Conservation (phyloP, 495 filamentous ascomycete species). For the Halenospora varia region DNA sequence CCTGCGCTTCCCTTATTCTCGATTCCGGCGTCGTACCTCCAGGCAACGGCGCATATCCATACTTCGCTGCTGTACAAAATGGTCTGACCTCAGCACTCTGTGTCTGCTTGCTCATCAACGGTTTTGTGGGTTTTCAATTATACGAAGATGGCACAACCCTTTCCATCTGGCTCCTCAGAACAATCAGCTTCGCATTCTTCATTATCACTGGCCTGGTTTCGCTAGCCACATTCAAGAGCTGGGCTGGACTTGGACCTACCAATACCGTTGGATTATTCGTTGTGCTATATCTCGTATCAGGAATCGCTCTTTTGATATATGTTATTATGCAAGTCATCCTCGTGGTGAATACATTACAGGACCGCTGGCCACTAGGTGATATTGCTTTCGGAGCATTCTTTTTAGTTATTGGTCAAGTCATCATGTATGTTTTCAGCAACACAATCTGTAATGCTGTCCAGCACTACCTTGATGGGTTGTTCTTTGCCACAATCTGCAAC, state of each 20-base stretch:
- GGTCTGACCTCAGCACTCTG: constrained; percentile 88
- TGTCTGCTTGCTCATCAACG: constrained; percentile 90
- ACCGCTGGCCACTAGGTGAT: constrained; percentile 92
- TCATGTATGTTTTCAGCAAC: constrained; percentile 85
- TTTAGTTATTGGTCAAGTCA: constrained; percentile 88
- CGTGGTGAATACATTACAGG: constrained; percentile 84
- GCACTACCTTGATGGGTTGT: constrained; percentile 93
- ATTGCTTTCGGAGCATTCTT: constrained; percentile 91
- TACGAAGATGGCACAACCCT: constrained; percentile 98
- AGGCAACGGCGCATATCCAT: constrained; percentile 73
- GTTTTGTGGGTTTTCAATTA: constrained; percentile 97
- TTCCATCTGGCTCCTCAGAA: constrained; percentile 87
- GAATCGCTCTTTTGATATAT: constrained; percentile 79
- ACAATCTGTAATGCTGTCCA: constrained; percentile 79
- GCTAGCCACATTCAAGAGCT: constrained; percentile 88
- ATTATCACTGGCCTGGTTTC: constrained; percentile 81
- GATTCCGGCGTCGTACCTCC: constrained; percentile 92
- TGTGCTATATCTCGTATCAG: constrained; percentile 89
- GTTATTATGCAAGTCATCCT: constrained; percentile 84
- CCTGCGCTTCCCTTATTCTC: constrained; percentile 82
- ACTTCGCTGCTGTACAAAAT: constrained; percentile 85
- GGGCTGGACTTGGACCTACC: constrained; percentile 78
- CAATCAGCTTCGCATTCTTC: constrained; percentile 77
- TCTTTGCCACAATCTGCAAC: constrained; percentile 93
- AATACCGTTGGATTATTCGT: constrained; percentile 89